A percentile compares a stretch with the other conserved stretches of the same genome.
Evolutionary conservation across 176 grass and related monocot species (phyloP).

Genomic region (Rhynchospora breviuscula): DNA sequence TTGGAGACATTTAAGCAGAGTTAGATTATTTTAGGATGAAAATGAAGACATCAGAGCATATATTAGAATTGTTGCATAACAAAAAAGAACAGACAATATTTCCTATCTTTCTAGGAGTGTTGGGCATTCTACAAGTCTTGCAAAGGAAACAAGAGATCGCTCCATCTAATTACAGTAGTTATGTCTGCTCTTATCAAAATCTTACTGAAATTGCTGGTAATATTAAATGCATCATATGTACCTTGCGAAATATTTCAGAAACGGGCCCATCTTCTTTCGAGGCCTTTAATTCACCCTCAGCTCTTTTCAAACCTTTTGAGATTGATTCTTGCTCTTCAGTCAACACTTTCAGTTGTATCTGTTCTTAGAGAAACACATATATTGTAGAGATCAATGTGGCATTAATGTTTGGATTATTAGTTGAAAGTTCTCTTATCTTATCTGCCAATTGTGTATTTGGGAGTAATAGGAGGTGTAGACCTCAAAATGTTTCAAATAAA

Average conservation of each 20-base stretch:
- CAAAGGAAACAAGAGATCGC: background rate
- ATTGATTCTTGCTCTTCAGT: slow-evolving; percentile 75
- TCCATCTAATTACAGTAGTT: background rate
- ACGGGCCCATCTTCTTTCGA: slow-evolving; percentile 79
- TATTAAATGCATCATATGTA: background rate
- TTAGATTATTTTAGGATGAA: too few relatives aligned
- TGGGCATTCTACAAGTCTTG: background rate
- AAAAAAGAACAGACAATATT: background rate
- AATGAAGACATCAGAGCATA: background rate
- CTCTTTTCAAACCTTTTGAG: slow-evolving; percentile 81
- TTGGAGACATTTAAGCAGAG: background rate
- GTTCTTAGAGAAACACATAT: slow-evolving; percentile 35
- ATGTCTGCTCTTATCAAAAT: background rate
- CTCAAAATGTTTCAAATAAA: background rate
- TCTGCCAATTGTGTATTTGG: background rate
- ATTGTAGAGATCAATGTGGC: slow-evolving; percentile 12
- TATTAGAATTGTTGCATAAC: background rate
- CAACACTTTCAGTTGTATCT: slow-evolving; percentile 85
- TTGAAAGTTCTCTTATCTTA: background rate
- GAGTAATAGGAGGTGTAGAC: background rate
- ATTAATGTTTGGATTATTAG: background rate
- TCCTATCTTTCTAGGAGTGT: background rate
- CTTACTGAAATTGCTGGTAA: background rate
- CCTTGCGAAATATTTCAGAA: slow-evolving; percentile 73
- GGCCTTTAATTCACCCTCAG: slow-evolving; percentile 69